These are phyloP conservation scores for Cronartium ribicola DNA, from an alignment of 1,284 basidiomycete species.

Conservation along the genomic window DNA sequence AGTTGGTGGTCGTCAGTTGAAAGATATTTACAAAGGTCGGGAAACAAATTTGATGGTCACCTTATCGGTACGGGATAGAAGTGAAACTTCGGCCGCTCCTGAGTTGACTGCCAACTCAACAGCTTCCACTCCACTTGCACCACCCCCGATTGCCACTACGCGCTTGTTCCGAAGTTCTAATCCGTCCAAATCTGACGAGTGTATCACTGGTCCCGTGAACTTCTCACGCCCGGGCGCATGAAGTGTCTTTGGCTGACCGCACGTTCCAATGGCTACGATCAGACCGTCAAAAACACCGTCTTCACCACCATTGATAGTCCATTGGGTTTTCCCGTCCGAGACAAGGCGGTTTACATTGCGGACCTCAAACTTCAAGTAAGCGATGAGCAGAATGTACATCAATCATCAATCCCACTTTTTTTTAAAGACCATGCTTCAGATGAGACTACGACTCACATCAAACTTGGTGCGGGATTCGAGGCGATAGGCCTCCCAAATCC, in stretches of 20 bases:
- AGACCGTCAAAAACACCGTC: conserved; percentile 35
- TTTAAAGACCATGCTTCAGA: not conserved
- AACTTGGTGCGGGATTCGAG: conserved; percentile 27
- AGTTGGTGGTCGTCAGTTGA: not conserved
- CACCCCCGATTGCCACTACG: conserved; percentile 28
- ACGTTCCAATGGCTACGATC: conserved; percentile 37
- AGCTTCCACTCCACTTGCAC: conserved; percentile 40
- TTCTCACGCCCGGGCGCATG: conserved; percentile 5
- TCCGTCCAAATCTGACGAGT: conserved; percentile 32
- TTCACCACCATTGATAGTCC: conserved; percentile 26
- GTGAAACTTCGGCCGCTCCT: conserved; percentile 10
- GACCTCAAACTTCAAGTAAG: conserved; percentile 10
- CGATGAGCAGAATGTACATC: not conserved
- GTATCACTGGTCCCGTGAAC: conserved; percentile 27
- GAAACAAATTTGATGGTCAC: conserved; percentile 1
- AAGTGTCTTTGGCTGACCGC: conserved; percentile 19
- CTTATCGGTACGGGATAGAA: conserved; percentile 36
- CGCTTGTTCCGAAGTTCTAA: conserved; percentile 21
- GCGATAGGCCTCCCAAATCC: conserved; percentile 31
- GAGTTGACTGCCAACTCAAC: conserved; percentile 36
- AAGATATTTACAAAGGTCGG: not conserved
- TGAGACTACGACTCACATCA: conserved; percentile 14
- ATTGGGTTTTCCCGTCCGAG: conserved; percentile 8
- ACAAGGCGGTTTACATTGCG: conserved; percentile 8
- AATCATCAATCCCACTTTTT: not conserved